Base-by-base conservation (phyloP, 805 yeast species). In the Candida corydali region DNA sequence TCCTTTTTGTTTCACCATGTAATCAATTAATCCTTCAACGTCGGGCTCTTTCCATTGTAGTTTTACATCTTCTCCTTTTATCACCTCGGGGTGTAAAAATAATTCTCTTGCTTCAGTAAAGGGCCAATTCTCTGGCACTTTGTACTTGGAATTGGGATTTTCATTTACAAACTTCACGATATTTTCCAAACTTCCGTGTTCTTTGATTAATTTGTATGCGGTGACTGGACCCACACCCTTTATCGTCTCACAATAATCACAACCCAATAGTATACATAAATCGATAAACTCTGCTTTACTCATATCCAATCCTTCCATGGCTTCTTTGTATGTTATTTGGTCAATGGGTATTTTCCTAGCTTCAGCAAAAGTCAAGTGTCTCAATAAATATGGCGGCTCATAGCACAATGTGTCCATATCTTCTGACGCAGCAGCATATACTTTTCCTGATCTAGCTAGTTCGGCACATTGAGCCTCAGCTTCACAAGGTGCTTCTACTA, bases 391-490 rank as follows among this genome's bases (percentile, higher is more conserved):
- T 5, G 95, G 93, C 2, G 98, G 86, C 39, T 78, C 81, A 55
- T 91, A 93, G 53, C 98, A 93, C 38, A 93, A 59, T 1, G 98
- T 93, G 62, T 93, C 98, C 98, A 93, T 93, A 76, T 93, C 98
- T 58, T 93, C 98, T 5, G 95, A 84, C 1, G 97, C 98, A 3
- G 98, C 96, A 7, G 95, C 98, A 55, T 81, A 93, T 0, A 91
- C 98, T 54, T 87, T 88, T 2, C 96, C 97, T 9, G 78, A 76
- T 40, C 79, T 76, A 3, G 97, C 97, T 32, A 93, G 63, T 44
- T 80, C 93, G 0, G 98, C 98, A 68, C 98, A 93, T 52, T 93
- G 98, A 0, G 98, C 96, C 58, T 93, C 99, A 2, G 99, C 99
- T 61, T 93, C 99, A 56, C 96, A 82, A 1, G 99, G 98, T 0